These are phyloP conservation scores for Prunus yedoensis DNA, from an alignment of 331 rosid species.

Conservation along the genomic window DNA sequence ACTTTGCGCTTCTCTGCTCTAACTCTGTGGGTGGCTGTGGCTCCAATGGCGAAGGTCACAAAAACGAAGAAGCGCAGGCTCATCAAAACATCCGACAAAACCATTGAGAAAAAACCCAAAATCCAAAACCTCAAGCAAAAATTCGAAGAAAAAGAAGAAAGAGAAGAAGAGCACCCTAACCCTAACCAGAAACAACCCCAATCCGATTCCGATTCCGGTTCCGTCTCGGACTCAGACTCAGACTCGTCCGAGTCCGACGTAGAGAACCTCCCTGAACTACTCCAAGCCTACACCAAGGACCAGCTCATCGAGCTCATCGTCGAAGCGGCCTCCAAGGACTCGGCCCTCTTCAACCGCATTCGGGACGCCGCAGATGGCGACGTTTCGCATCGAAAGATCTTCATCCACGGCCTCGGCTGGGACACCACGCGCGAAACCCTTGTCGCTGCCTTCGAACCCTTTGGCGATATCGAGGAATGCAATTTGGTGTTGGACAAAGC, in stretches of 20 bases:
- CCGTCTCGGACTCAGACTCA: background rate
- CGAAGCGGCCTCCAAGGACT: conserved; percentile 27
- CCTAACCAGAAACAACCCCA: conserved; percentile 6
- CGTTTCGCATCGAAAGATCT: conserved; percentile 44
- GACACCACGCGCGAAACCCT: conserved; percentile 39
- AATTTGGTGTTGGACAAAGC: conserved; percentile 35
- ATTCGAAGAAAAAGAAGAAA: background rate
- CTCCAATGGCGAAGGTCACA: conserved; percentile 17
- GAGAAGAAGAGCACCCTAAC: background rate
- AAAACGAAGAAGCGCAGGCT: conserved; percentile 23
- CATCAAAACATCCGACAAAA: conserved; percentile 6
- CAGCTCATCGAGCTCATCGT: conserved; percentile 37
- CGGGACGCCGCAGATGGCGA: conserved; percentile 42
- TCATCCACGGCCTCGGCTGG: conserved; percentile 45
- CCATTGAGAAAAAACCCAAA: background rate
- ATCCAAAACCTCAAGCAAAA: background rate
- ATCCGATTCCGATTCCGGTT: background rate
- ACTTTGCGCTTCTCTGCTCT: background rate
- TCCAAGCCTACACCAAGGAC: conserved; percentile 42
- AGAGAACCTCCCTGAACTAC: conserved; percentile 33
- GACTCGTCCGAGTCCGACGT: conserved; percentile 26
- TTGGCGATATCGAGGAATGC: conserved; percentile 42
- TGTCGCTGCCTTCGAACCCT: conserved; percentile 25
- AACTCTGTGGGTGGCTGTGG: background rate
- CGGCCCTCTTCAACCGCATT: conserved; percentile 25